These are phyloP conservation scores for Suhomyces sp. DNA, from an alignment of 805 yeast species.

Conservation along the genomic window DNA sequence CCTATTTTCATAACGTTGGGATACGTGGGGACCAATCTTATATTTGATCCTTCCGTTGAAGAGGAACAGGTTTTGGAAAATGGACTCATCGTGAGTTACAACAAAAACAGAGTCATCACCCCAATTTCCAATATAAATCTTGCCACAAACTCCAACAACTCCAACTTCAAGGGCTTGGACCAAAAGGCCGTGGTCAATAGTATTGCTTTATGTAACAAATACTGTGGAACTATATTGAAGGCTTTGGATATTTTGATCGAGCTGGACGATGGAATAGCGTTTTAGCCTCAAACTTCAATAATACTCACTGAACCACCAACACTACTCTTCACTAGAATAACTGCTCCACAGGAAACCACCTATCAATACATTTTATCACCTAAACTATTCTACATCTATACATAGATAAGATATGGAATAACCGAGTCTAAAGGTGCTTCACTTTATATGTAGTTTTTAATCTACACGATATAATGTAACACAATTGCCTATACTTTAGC, in stretches of 20 bases:
- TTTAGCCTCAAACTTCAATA: too few species aligned
- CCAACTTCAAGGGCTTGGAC: conserved; percentile 54
- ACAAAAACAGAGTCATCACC: conserved; percentile 60
- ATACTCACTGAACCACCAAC: too few species aligned
- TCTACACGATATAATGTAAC: too few species aligned
- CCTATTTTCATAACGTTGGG: conserved; percentile 80
- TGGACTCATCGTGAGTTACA: conserved; percentile 74
- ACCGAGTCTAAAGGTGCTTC: too few species aligned
- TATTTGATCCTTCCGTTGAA: conserved; percentile 84
- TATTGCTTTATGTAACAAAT: conserved; percentile 52
- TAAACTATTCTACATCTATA: too few species aligned
- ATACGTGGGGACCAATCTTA: conserved; percentile 60
- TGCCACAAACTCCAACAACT: conserved; percentile 45
- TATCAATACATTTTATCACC: too few species aligned
- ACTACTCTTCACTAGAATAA: too few species aligned
- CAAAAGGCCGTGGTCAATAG: conserved; percentile 49
- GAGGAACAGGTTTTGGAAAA: conserved; percentile 88
- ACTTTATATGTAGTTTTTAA: too few species aligned
- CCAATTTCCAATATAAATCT: conserved; percentile 73
- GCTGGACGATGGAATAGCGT: conserved; percentile 28
- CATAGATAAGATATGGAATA: too few species aligned
- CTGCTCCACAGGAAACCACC: too few species aligned
- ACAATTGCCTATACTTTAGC: too few species aligned
- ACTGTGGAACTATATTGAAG: conserved; percentile 60
- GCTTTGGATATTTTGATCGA: conserved; percentile 53